Evolutionary conservation across 306 rosid genomes (phyloP).

Genomic region (Vicia sativa): DNA sequence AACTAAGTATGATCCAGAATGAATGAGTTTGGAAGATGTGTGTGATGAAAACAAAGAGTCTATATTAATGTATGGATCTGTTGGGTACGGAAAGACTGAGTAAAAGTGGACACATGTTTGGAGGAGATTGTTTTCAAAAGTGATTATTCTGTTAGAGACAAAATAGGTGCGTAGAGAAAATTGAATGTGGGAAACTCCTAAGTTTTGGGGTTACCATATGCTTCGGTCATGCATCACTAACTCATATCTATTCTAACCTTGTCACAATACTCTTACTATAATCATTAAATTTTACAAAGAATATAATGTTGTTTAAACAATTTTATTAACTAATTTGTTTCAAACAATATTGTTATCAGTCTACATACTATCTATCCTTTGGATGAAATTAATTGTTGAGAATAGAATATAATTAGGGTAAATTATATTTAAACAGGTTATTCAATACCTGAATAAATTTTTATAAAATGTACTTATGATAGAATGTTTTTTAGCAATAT

Average conservation of each 20-base stretch:
- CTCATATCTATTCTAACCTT: not conserved
- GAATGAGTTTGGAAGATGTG: not conserved
- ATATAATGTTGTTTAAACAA: too few relatives aligned
- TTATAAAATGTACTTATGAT: too few relatives aligned
- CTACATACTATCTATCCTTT: too few relatives aligned
- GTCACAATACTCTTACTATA: not conserved
- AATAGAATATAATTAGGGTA: too few relatives aligned
- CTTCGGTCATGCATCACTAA: slow-evolving; percentile 14
- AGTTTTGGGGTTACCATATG: slow-evolving; percentile 39
- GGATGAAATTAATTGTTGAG: too few relatives aligned
- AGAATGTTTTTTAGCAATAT: too few relatives aligned
- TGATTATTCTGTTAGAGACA: slow-evolving; percentile 38
- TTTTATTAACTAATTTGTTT: too few relatives aligned
- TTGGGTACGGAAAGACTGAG: slow-evolving; percentile 48
- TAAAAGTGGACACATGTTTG: slow-evolving; percentile 45
- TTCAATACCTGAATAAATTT: too few relatives aligned
- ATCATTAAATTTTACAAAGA: not conserved
- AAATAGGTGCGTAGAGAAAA: too few relatives aligned
- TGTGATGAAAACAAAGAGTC: slow-evolving; percentile 1
- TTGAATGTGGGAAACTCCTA: slow-evolving; percentile 38
- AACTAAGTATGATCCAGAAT: slow-evolving; percentile 1
- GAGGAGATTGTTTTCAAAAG: slow-evolving; percentile 32
- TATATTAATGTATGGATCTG: slow-evolving; percentile 41
- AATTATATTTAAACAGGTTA: too few relatives aligned
- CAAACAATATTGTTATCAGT: too few relatives aligned